phyloP scores from a whole-genome alignment of 768 basidiomycete species.

The Psilocybe cubensis region DNA sequence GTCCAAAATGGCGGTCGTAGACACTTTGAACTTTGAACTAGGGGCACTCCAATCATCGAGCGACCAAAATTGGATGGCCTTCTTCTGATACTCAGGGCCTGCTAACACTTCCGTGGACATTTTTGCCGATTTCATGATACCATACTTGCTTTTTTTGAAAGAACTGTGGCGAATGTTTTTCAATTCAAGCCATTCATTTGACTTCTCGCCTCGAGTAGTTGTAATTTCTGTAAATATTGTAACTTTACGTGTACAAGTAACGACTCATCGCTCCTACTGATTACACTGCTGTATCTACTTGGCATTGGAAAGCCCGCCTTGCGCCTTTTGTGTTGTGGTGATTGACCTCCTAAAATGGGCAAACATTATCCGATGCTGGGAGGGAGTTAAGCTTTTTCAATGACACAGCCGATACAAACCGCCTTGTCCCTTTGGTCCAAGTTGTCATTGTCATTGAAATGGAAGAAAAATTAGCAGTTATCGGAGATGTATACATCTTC shows the following conservation, averaged over 20 bases:
- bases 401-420: too few species aligned
- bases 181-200: neutral
- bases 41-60: constrained; percentile 45
- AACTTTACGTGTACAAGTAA: neutral
- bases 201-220: neutral
- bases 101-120: neutral
- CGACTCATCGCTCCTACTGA: neutral
- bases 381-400: too few species aligned
- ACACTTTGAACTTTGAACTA: constrained; percentile 51
- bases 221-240: neutral
- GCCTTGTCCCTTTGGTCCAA: too few species aligned
- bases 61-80: constrained; percentile 52
- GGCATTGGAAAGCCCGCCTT: too few species aligned
- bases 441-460: too few species aligned
- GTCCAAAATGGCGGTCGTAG: constrained; percentile 46
- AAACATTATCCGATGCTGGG: too few species aligned
- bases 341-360: too few species aligned
- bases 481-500: too few species aligned
- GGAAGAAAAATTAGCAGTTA: too few species aligned
- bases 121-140: neutral
- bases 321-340: too few species aligned
- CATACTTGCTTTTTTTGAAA: neutral
- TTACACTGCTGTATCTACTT: too few species aligned
- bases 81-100: constrained; percentile 36
- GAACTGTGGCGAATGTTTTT: neutral